Conservation (phyloP, 352 stramenopile genomes). For the Phytophthora cryptogea region DNA sequence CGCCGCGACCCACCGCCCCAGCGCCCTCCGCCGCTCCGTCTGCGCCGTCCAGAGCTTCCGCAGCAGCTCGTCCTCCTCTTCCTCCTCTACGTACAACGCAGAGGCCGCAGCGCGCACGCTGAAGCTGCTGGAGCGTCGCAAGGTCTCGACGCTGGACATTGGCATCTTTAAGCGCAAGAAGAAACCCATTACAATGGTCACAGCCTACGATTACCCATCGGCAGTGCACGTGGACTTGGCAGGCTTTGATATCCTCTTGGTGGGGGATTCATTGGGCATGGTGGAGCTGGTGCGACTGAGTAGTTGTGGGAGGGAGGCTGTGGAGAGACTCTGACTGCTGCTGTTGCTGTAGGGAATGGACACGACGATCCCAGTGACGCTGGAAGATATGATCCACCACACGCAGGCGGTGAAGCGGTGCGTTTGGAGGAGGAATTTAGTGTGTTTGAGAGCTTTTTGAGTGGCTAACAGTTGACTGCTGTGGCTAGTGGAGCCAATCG, state of each 20-base stretch:
- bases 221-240: slow-evolving; percentile 97
- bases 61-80: slow-evolving; percentile 14
- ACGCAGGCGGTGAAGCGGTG: slow-evolving; percentile 94
- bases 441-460: neutral
- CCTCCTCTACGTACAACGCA: slow-evolving; percentile 46
- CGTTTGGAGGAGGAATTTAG: no score
- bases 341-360: slow-evolving; percentile 66
- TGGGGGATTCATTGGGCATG: slow-evolving; percentile 99
- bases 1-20: slow-evolving; percentile 7
- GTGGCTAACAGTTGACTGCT: neutral
- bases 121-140: slow-evolving; percentile 84
- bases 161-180: slow-evolving; percentile 92
- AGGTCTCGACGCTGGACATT: slow-evolving; percentile 84
- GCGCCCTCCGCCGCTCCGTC: slow-evolving; percentile 2
- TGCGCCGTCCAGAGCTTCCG: slow-evolving; percentile 15
- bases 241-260: slow-evolving; percentile 97
- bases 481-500: slow-evolving; percentile 61
- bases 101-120: slow-evolving; percentile 64
- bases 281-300: slow-evolving; percentile 93
- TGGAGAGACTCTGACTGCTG: slow-evolving; percentile 9
- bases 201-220: slow-evolving; percentile 97
- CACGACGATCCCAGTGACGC: slow-evolving; percentile 93
- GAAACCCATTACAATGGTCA: slow-evolving; percentile 99
- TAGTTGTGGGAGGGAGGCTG: no score
- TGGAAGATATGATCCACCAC: slow-evolving; percentile 99